Evolutionary conservation across 495 filamentous ascomycete species (phyloP), one percentile per base, ranked within the genome.

Genomic region (Aspergillus cristatus): DNA sequence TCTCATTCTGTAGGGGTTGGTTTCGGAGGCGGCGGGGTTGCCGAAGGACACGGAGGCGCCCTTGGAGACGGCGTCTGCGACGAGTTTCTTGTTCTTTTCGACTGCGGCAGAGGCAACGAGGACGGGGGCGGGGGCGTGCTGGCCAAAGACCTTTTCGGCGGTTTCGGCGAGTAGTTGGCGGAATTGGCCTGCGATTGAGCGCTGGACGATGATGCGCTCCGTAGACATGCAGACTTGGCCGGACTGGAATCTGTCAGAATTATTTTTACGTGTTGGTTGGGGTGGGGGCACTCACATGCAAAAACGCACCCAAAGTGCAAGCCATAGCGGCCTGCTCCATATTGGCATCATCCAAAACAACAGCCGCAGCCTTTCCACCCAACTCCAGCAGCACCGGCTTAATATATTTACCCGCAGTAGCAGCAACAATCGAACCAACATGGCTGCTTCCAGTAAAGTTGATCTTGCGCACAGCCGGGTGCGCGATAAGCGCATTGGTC

Each of bases 181-280:
- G 57, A 94, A 96, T 32, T 73, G 54, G 8, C 70, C 68, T 17
- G 72, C 72, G 37, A 94, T 58, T 12, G 71, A 67, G 26, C 75
- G 74, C 53, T 93, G 83, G 15, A 94, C 84, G 14, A 95, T 60
- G 53, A 96, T 84, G 17, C 82, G 77, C 64, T 95, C 89, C 0
- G 87, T 94, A 2, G 78, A 74, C 89, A 96, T 91, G 67, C 89
- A 96, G 34, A 93, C 76, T 67, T 96, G 89, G 1, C 89, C 89
- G 15, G 74, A 63, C 62, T 76, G 44, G 18, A 31, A n/a, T 25
- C n/a, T 28, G 40, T 14, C 15, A 30, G 28, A 14, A n/a, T 30
- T 15, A n/a, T n/a, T 22, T 0, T 35, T 18, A n/a, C n/a, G n/a
- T n/a, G n/a, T 13, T 32, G n/a, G 35, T 12, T 30, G 15, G 11